phyloP scores from a whole-genome alignment of 768 basidiomycete genomes.

The Suillus subluteus region DNA sequence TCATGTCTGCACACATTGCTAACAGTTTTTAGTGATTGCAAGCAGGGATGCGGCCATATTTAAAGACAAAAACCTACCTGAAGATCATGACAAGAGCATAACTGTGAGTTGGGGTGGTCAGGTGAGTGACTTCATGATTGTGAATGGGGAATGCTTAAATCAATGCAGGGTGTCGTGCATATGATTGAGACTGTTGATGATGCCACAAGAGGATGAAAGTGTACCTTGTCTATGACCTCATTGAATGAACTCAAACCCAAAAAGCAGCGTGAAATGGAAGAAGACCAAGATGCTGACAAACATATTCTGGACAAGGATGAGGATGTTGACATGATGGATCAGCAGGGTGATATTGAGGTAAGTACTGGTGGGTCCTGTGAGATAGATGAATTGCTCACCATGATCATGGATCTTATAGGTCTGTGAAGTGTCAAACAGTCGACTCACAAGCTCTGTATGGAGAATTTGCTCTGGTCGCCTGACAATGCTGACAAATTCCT shows the following conservation, averaged over 20 bases:
- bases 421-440: neutral
- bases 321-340: neutral
- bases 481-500: too few relatives aligned
- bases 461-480: too few relatives aligned
- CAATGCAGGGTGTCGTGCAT: neutral
- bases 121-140: neutral
- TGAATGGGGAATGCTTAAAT: neutral
- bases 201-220: neutral
- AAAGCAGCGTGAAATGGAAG: neutral
- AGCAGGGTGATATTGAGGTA: neutral
- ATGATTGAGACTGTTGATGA: neutral
- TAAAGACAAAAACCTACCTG: neutral
- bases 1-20: neutral
- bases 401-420: neutral
- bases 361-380: neutral
- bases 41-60: neutral
- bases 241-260: neutral
- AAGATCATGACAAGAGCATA: neutral
- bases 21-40: neutral
- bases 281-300: neutral
- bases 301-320: too few relatives aligned
- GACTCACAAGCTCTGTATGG: neutral
- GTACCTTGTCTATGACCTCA: neutral
- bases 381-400: neutral
- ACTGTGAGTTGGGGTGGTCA: neutral